A percentile compares a stretch with the other conserved stretches of the same genome.
phyloP scores from a whole-genome alignment of 192 early-diverging fungal genomes.

The Backusella circina region DNA sequence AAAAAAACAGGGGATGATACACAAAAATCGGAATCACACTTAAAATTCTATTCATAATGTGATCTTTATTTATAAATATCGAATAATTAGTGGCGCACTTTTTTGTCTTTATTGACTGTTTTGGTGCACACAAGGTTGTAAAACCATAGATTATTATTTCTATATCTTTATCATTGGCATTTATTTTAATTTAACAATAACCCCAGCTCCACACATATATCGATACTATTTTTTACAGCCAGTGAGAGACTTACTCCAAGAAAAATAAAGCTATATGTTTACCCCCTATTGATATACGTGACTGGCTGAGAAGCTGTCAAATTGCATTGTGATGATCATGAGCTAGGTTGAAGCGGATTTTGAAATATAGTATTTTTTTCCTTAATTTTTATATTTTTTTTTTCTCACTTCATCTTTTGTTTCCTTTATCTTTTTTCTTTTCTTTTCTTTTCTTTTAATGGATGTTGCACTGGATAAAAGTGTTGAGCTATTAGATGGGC shows the following conservation, averaged over 20 bases:
- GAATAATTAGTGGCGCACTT: background rate
- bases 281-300: background rate
- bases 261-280: background rate
- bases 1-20: background rate
- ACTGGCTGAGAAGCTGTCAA: background rate
- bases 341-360: background rate
- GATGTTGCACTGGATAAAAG: background rate
- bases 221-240: background rate
- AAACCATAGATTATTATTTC: background rate
- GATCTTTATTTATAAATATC: background rate
- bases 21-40: background rate
- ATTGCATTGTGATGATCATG: background rate
- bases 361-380: background rate
- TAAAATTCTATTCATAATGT: background rate
- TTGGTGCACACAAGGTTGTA: background rate
- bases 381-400: background rate
- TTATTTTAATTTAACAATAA: background rate
- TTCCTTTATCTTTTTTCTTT: background rate
- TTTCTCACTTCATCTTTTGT: background rate
- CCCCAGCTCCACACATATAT: background rate
- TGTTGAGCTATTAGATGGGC: background rate
- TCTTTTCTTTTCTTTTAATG: background rate
- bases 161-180: background rate
- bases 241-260: background rate
- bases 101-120: background rate